Conservation (phyloP, 805 yeast genomes). For the Hagleromyces aurorensis region DNA sequence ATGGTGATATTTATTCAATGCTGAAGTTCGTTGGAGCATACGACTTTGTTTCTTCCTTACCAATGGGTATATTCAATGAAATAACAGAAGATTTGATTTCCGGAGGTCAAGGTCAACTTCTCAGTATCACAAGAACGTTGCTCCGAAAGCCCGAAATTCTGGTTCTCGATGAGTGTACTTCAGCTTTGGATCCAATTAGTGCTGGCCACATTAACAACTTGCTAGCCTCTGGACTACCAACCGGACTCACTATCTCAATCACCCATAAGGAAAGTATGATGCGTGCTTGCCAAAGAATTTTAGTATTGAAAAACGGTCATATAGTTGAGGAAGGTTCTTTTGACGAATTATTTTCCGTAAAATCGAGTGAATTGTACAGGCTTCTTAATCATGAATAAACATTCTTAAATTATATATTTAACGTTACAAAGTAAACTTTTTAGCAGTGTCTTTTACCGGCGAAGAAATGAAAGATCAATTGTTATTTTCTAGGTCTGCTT, state of each 20-base stretch:
- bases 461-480: too few relatives aligned
- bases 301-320: slow-evolving; percentile 43
- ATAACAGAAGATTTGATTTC: slow-evolving; percentile 54
- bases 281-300: slow-evolving; percentile 43
- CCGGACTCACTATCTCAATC: slow-evolving; percentile 49
- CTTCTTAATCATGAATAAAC: too few relatives aligned
- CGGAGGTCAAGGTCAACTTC: slow-evolving; percentile 86
- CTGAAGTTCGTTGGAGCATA: slow-evolving; percentile 43
- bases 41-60: slow-evolving; percentile 46
- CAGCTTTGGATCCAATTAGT: slow-evolving; percentile 71
- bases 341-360: slow-evolving; percentile 19
- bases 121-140: slow-evolving; percentile 78
- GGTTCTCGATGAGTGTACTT: slow-evolving; percentile 80
- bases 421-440: too few relatives aligned
- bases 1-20: slow-evolving; percentile 32
- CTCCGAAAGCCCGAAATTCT: slow-evolving; percentile 57
- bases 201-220: slow-evolving; percentile 42
- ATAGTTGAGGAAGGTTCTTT: slow-evolving; percentile 40
- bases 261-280: slow-evolving; percentile 71
- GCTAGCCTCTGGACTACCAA: slow-evolving; percentile 33
- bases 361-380: slow-evolving; percentile 27
- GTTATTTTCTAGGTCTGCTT: too few relatives aligned
- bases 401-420: too few relatives aligned
- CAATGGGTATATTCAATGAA: slow-evolving; percentile 50
- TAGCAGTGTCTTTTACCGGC: too few relatives aligned